A percentile compares a stretch with the other conserved stretches of the same genome.
Conservation (phyloP, 257 asterid genomes). For the Salvia hispanica region DNA sequence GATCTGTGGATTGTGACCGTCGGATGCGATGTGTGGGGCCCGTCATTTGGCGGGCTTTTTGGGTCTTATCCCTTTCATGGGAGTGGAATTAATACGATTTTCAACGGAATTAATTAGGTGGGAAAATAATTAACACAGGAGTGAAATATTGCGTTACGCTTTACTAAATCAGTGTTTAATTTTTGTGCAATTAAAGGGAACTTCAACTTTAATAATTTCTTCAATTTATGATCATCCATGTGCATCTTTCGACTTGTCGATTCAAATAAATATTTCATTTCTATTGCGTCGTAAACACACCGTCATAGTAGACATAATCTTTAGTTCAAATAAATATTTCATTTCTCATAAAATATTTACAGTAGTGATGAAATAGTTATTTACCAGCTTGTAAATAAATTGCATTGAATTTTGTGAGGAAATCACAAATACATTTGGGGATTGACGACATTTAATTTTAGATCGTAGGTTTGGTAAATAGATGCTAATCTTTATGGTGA, state of each 20-base stretch:
- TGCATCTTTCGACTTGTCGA: not conserved
- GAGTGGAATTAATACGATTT: slow-evolving; percentile 11
- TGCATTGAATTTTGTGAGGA: too few species aligned
- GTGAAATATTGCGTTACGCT: not conserved
- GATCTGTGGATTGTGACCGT: slow-evolving; percentile 30
- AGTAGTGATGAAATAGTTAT: too few species aligned
- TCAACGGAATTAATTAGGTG: not conserved
- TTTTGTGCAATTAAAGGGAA: not conserved
- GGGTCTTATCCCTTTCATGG: slow-evolving; percentile 16
- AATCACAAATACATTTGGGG: too few species aligned
- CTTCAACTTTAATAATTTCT: not conserved
- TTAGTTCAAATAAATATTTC: not conserved
- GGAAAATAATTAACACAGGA: not conserved
- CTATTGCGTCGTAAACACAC: too few species aligned
- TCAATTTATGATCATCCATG: not conserved
- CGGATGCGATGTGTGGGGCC: slow-evolving; percentile 28
- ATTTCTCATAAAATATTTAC: too few species aligned
- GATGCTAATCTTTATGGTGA: too few species aligned
- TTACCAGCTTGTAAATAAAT: too few species aligned
- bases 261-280: not conserved
- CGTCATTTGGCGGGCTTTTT: slow-evolving; percentile 23
- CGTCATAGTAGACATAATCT: too few species aligned
- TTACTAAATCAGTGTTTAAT: not conserved
- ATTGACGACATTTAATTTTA: too few species aligned
- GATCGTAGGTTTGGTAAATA: too few species aligned